Evolutionary conservation across 768 basidiomycete genomes (phyloP).

Genomic region (Russula foetens): DNA sequence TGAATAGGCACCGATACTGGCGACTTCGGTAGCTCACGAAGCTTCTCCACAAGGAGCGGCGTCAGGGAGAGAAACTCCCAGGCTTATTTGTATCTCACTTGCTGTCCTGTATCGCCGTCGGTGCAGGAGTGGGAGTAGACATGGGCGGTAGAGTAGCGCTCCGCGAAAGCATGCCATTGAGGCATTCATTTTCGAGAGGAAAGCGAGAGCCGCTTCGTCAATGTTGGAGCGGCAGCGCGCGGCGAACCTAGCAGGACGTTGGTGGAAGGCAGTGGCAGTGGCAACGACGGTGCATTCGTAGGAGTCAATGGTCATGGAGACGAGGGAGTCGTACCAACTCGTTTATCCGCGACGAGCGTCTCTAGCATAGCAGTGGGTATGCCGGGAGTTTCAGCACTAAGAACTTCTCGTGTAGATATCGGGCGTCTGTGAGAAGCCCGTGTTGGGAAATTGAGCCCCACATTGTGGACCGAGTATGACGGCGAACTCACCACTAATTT

Average conservation of each 20-base stretch:
- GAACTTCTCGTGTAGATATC: conserved; percentile 67
- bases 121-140: not conserved
- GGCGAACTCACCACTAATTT: conserved; percentile 62
- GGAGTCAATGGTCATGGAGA: conserved; percentile 2
- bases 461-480: not conserved
- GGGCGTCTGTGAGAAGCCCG: conserved; percentile 77
- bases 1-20: not conserved
- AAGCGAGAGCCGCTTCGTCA: conserved; percentile 10
- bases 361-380: conserved; percentile 74
- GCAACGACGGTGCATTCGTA: not conserved
- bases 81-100: conserved; percentile 25
- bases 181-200: no score
- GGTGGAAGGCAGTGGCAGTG: conserved; percentile 9
- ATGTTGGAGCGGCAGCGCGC: not conserved
- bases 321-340: not conserved
- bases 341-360: conserved; percentile 77
- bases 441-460: not conserved
- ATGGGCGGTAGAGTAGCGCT: not conserved
- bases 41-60: conserved; percentile 6
- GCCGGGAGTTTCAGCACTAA: conserved; percentile 55
- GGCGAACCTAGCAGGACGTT: conserved; percentile 7
- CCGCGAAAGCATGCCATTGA: conserved; percentile 31
- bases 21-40: not conserved
- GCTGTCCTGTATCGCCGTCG: conserved; percentile 5
- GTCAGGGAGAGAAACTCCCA: conserved; percentile 11